These are phyloP conservation scores for Vanilla planifolia DNA, from an alignment of 106 monocot genomes.

Conservation along the genomic window DNA sequence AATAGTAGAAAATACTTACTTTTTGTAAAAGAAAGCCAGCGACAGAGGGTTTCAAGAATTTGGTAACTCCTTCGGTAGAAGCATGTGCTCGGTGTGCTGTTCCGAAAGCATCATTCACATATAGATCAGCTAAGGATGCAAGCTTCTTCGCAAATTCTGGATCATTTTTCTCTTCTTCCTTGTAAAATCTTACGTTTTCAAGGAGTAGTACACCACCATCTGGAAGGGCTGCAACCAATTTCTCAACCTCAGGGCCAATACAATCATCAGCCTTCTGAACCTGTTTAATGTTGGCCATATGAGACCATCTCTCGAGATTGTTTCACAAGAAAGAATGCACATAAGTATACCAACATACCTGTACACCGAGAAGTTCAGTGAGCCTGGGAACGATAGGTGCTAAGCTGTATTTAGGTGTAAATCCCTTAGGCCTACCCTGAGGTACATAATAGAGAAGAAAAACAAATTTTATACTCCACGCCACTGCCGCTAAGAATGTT, in stretches of 20 bases:
- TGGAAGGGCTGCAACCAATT: constrained; percentile 51
- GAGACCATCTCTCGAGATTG: not conserved
- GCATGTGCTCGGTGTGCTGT: constrained; percentile 78
- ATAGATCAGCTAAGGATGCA: constrained; percentile 82
- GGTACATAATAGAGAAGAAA: not conserved
- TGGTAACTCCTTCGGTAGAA: constrained; percentile 80
- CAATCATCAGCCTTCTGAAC: constrained; percentile 68
- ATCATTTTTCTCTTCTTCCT: constrained; percentile 94
- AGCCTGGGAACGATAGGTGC: constrained; percentile 68
- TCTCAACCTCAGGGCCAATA: constrained; percentile 77
- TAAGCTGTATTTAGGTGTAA: constrained; percentile 71
- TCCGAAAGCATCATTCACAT: constrained; percentile 91
- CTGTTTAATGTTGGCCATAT: constrained; percentile 12
- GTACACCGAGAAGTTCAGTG: constrained; percentile 64
- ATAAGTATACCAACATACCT: constrained; percentile 23
- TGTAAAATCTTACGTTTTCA: constrained; percentile 85
- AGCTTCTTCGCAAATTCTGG: constrained; percentile 89
- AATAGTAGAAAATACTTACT: constrained; percentile 14
- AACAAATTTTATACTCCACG: constrained; percentile 3
- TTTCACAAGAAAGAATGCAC: not conserved
- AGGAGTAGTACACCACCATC: constrained; percentile 76
- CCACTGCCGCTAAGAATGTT: not conserved
- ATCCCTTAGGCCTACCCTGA: constrained; percentile 24
- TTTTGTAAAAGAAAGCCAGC: constrained; percentile 69
- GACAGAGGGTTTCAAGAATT: constrained; percentile 59